These are phyloP conservation scores for Didymella keratinophila DNA, from an alignment of 2,329 filamentous ascomycete species.

Conservation along the genomic window DNA sequence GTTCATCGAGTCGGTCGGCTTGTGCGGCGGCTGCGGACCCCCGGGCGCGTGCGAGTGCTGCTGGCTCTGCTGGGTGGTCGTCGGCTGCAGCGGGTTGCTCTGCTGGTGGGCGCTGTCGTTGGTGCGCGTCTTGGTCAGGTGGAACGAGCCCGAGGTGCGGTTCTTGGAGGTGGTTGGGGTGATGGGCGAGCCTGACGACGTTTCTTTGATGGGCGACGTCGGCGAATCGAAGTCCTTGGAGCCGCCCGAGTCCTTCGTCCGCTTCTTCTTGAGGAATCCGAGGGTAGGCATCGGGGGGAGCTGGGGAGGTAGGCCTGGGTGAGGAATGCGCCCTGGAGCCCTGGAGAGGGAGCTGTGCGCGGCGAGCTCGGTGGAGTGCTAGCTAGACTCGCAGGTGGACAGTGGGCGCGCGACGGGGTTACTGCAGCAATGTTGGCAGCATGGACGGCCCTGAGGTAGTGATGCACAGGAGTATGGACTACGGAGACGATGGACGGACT, in stretches of 20 bases:
- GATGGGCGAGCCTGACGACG: conserved; percentile 54
- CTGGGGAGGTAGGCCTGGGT: conserved; percentile 25
- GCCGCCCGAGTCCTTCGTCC: conserved; percentile 83
- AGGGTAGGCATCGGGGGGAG: conserved; percentile 79
- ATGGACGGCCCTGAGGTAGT: neutral
- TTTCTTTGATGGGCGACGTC: conserved; percentile 70
- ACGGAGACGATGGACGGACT: neutral
- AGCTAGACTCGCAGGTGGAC: neutral
- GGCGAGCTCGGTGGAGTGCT: too few relatives aligned
- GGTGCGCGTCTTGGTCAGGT: conserved; percentile 41
- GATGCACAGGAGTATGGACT: too few relatives aligned
- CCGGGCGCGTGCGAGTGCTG: conserved; percentile 14
- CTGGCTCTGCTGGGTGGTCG: neutral
- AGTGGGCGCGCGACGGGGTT: neutral
- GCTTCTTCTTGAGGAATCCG: conserved; percentile 98
- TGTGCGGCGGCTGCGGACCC: conserved; percentile 33
- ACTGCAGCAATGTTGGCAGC: neutral
- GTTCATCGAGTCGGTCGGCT: conserved; percentile 54
- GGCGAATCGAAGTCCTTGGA: conserved; percentile 70
- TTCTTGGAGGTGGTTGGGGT: conserved; percentile 46
- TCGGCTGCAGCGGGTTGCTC: neutral
- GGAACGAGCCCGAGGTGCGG: conserved; percentile 42
- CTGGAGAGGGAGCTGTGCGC: neutral
- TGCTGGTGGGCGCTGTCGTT: conserved; percentile 34
- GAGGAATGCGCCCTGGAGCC: conserved; percentile 16